Evolutionary conservation across 2,329 filamentous ascomycete species (phyloP).

Genomic region (Bipolaris zeicola): DNA sequence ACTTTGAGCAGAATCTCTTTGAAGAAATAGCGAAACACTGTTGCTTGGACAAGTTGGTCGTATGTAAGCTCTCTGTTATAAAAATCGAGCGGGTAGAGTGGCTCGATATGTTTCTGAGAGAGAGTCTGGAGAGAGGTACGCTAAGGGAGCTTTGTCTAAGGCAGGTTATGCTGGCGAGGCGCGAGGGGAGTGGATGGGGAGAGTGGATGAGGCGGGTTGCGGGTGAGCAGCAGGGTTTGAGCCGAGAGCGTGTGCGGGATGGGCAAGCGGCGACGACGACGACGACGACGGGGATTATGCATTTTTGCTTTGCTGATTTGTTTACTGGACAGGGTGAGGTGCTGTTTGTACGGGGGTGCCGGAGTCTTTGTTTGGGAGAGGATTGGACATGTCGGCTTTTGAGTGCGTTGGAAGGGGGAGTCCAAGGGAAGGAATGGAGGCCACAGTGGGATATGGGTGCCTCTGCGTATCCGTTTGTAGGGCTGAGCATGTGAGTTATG

Average conservation of each 20-base stretch:
- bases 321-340: not conserved
- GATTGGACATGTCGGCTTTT: slow-evolving; percentile 14
- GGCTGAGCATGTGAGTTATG: not conserved
- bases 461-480: slow-evolving; percentile 30
- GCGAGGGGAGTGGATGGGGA: slow-evolving; percentile 14
- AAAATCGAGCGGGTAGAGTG: slow-evolving; percentile 7
- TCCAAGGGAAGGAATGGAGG: slow-evolving; percentile 13
- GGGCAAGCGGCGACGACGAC: not conserved
- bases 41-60: slow-evolving; percentile 18
- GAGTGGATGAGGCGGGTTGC: slow-evolving; percentile 10
- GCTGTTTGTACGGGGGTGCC: not conserved
- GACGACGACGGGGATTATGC: not conserved
- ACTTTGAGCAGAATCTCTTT: slow-evolving; percentile 31
- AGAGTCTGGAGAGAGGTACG: not conserved
- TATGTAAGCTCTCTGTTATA: slow-evolving; percentile 27
- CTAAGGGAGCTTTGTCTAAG: slow-evolving; percentile 21
- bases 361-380: slow-evolving; percentile 1
- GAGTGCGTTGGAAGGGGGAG: slow-evolving; percentile 1
- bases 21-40: slow-evolving; percentile 31
- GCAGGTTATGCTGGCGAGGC: slow-evolving; percentile 20
- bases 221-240: not conserved
- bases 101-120: too few relatives aligned
- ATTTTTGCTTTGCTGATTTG: not conserved
- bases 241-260: too few relatives aligned
- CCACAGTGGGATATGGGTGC: slow-evolving; percentile 26